These are phyloP conservation scores for Diutina siamensis DNA, from an alignment of 1,139 yeast genomes.

Conservation along the genomic window DNA sequence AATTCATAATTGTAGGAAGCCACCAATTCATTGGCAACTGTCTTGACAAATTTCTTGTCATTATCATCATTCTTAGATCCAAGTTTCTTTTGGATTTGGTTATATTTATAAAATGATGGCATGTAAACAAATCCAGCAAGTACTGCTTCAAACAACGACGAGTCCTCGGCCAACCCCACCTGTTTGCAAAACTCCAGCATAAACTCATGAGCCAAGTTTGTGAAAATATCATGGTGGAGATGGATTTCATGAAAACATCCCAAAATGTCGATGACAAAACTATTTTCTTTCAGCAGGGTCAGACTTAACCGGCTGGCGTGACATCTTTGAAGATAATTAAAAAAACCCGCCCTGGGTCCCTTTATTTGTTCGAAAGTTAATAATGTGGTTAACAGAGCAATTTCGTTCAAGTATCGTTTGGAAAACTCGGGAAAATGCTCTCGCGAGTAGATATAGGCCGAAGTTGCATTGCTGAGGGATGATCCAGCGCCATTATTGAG, in stretches of 20 bases:
- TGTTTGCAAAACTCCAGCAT: constrained; percentile 57
- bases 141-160: constrained; percentile 57
- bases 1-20: constrained; percentile 17
- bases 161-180: constrained; percentile 54
- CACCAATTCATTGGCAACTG: background rate
- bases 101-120: constrained; percentile 61
- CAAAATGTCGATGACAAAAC: constrained; percentile 32
- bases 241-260: constrained; percentile 29
- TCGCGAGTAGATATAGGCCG: constrained; percentile 48
- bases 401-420: constrained; percentile 25
- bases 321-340: constrained; percentile 13
- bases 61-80: constrained; percentile 5
- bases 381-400: constrained; percentile 44
- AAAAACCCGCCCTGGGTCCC: constrained; percentile 11
- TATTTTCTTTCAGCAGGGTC: constrained; percentile 14
- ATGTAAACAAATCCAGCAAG: constrained; percentile 64
- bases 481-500: constrained; percentile 17
- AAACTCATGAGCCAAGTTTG: constrained; percentile 36
- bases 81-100: constrained; percentile 33
- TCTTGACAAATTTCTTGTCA: background rate
- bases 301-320: constrained; percentile 9
- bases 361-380: constrained; percentile 20
- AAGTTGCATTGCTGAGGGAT: constrained; percentile 18
- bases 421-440: constrained; percentile 37
- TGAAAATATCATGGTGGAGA: constrained; percentile 20